Conservation (phyloP, 371 early-diverging fungal species). For the Capillidium heterosporum region DNA sequence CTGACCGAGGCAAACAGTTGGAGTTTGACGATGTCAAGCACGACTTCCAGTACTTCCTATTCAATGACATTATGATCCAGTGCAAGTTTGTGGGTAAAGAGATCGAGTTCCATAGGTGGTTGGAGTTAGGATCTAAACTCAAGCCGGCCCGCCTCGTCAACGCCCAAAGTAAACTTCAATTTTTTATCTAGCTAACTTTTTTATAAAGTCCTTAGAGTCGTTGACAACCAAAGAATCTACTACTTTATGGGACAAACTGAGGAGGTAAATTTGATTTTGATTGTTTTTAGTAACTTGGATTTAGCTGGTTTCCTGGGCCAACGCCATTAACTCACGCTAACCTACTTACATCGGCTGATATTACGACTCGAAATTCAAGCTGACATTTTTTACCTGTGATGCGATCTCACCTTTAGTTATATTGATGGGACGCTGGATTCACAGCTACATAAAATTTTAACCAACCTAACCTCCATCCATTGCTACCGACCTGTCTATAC, state of each 20-base stretch:
- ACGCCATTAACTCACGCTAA: conserved; percentile 2
- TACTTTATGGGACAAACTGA: conserved; percentile 5
- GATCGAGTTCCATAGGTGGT: not conserved
- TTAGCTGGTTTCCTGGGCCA: conserved; percentile 6
- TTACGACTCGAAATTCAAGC: too few species aligned
- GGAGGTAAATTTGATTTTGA: conserved; percentile 2
- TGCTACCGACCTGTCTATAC: too few species aligned
- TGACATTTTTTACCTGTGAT: too few species aligned
- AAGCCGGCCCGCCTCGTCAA: conserved; percentile 1
- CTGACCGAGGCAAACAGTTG: not conserved
- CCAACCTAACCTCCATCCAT: too few species aligned
- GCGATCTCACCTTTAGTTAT: too few species aligned
- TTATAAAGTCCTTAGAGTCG: conserved; percentile 1
- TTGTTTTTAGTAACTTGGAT: not conserved
- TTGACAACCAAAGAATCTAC: conserved; percentile 4
- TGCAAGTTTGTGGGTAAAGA: not conserved
- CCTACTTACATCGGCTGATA: too few species aligned
- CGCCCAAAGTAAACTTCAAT: not conserved
- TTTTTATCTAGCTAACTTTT: not conserved
- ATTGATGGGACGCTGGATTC: too few species aligned
- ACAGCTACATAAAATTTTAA: too few species aligned
- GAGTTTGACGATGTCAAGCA: not conserved
- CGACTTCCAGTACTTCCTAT: conserved; percentile 20
- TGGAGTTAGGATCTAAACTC: conserved; percentile 2
- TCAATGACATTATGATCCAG: conserved; percentile 33